A percentile compares a stretch with the other conserved stretches of the same genome.
Conservation (phyloP, 192 early-diverging fungal genomes). For the Hyaloraphidium curvatum region DNA sequence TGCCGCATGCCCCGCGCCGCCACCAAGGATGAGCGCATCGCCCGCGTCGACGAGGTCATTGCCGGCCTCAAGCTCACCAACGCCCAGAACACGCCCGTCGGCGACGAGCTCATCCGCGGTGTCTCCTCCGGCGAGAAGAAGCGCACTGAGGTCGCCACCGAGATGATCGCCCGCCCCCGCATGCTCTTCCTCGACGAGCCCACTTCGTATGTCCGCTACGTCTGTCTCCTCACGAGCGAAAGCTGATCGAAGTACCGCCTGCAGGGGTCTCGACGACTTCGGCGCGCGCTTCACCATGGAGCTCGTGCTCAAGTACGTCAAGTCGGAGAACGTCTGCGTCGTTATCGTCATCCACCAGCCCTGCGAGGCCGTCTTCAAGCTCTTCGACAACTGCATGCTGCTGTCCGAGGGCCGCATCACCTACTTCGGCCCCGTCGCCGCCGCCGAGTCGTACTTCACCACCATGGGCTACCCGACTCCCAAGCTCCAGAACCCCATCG, state of each 20-base stretch:
- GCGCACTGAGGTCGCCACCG: slow-evolving; percentile 36
- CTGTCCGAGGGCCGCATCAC: slow-evolving; percentile 45
- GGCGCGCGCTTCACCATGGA: slow-evolving; percentile 45
- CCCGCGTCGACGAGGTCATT: slow-evolving; percentile 25
- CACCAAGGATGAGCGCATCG: background rate
- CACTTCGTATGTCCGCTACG: slow-evolving; percentile 55
- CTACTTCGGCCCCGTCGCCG: slow-evolving; percentile 42
- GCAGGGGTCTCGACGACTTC: background rate
- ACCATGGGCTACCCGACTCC: slow-evolving; percentile 23
- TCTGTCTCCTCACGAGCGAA: background rate
- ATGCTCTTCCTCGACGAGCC: slow-evolving; percentile 67
- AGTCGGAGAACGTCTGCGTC: slow-evolving; percentile 39
- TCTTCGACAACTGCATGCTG: slow-evolving; percentile 51
- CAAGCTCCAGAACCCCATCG: background rate
- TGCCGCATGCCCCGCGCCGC: slow-evolving; percentile 15
- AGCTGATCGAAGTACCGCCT: background rate
- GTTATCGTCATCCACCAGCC: slow-evolving; percentile 41
- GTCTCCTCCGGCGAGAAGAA: slow-evolving; percentile 62
- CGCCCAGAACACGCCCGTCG: slow-evolving; percentile 26
- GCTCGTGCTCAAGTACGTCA: slow-evolving; percentile 44
- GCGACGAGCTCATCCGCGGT: slow-evolving; percentile 54
- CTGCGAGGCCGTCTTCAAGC: slow-evolving; percentile 53
- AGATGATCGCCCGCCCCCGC: slow-evolving; percentile 7
- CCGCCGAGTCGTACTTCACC: slow-evolving; percentile 40
- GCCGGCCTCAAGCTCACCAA: slow-evolving; percentile 19